Evolutionary conservation across 164 flowering plant species (phyloP).

Genomic region (Magnolia changhungtana): DNA sequence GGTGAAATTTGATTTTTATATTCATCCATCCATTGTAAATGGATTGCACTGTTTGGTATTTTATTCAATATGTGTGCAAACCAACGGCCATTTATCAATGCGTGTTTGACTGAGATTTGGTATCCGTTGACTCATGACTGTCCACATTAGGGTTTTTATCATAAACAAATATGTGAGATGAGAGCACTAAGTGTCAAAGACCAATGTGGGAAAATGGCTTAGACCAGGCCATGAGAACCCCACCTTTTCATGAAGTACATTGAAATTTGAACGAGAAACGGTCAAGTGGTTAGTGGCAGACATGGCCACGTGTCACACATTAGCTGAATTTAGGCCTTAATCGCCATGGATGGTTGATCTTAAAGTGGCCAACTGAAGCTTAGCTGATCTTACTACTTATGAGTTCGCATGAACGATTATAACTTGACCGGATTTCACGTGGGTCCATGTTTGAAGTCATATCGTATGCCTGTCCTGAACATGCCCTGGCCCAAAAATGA

Average conservation of each 20-base stretch:
- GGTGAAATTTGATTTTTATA: background rate
- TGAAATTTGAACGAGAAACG: background rate
- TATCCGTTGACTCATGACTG: constrained; percentile 6
- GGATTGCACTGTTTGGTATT: background rate
- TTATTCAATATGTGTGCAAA: background rate
- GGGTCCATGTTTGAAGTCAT: too few species aligned
- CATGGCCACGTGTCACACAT: too few species aligned
- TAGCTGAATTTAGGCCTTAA: too few species aligned
- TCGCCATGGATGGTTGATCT: too few species aligned
- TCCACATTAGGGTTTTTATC: background rate
- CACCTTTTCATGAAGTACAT: background rate
- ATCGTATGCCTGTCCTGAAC: too few species aligned
- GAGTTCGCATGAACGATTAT: too few species aligned
- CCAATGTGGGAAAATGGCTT: background rate
- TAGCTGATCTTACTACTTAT: too few species aligned
- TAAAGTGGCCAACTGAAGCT: too few species aligned
- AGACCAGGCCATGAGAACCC: background rate
- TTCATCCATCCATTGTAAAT: constrained; percentile 2
- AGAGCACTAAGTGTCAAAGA: constrained; percentile 2
- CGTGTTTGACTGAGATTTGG: constrained; percentile 11
- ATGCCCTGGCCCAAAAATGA: too few species aligned
- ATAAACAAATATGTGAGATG: background rate
- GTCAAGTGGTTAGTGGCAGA: too few species aligned
- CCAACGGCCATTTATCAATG: constrained; percentile 1
- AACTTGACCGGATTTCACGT: too few species aligned